Conservation (phyloP, 306 rosid species). For the Gastrolobium villosum region DNA sequence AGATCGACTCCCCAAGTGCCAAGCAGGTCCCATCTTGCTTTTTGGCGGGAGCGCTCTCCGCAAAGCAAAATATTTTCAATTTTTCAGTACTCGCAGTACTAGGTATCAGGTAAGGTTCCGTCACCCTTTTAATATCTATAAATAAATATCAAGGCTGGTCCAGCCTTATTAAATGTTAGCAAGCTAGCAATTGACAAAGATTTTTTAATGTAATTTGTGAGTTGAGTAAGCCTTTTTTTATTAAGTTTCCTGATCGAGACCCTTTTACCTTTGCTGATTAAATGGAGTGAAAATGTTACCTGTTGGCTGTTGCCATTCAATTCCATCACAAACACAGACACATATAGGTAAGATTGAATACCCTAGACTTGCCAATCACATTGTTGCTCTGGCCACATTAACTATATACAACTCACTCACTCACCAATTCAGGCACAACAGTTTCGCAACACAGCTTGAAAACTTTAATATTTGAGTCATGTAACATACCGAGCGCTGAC, state of each 20-base stretch:
- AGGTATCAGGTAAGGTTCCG: neutral
- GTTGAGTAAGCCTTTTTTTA: slow-evolving; percentile 8
- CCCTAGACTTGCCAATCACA: slow-evolving; percentile 22
- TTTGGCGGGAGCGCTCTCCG: neutral
- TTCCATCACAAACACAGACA: slow-evolving; percentile 38
- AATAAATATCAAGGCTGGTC: slow-evolving; percentile 18
- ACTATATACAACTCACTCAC: slow-evolving; percentile 23
- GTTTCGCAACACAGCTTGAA: slow-evolving; percentile 12
- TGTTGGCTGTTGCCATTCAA: slow-evolving; percentile 39
- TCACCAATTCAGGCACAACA: neutral
- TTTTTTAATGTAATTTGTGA: slow-evolving; percentile 24
- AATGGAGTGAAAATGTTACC: slow-evolving; percentile 28
- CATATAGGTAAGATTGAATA: slow-evolving; percentile 39
- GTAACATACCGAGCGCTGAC: too few species aligned
- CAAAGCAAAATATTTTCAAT: neutral
- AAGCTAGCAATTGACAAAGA: slow-evolving; percentile 5
- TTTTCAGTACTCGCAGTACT: too few species aligned
- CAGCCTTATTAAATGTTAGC: slow-evolving; percentile 17
- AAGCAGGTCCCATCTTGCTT: slow-evolving; percentile 9
- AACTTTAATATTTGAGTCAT: slow-evolving; percentile 31
- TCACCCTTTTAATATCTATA: neutral
- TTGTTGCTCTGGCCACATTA: slow-evolving; percentile 16
- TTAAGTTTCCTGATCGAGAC: neutral
- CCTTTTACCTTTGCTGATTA: neutral
- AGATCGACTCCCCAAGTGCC: too few species aligned